Base-by-base conservation (phyloP, 768 basidiomycete species). In the Aureoboletus auriporus region DNA sequence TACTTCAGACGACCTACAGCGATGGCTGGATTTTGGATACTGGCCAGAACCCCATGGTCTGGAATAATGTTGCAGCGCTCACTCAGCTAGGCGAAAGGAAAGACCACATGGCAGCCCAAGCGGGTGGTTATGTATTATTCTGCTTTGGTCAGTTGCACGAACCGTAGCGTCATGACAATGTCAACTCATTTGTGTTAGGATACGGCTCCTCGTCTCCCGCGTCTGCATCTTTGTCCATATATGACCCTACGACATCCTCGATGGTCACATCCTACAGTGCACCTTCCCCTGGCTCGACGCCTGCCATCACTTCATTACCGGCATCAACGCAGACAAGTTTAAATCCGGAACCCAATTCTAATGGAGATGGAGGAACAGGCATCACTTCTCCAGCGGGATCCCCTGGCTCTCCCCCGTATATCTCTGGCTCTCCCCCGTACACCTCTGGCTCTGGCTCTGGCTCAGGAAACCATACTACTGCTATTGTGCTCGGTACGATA, bases 1-100 rank as follows among this genome's bases (percentile, higher is more conserved):
- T 49, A 33, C 69, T 82, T 36, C 76, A 83, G 57, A 71, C 57
- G 4, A 76, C 75, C n/a, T 76, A 74, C 47, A 70, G 63, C 33
- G 84, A 86, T 65, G 93, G 90, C 13, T 86, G 81, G 83, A 73
- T 85, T 46, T 75, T 86, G 31, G 80, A 84, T 60, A 77, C 79
- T 3, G 69, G 70, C 9, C 69, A 72, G 57, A 72, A 59, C 47
- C 78, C 82, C 4, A 79, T 82, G 73, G 69, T 69, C 2, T 91
- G 89, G 89, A 74, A 69, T 8, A 53, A 58, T 38, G 69, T 83
- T 14, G 64, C 69, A 5, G 72, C 69, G 1, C 69, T 90, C 37
- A 67, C 76, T 14, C 76, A 78, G 44, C 64, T 92, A 5, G 87
- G 86, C 4, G 59, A 73, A 20, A 73, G 89, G 42, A 78, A 77